Evolutionary conservation across 192 early-diverging fungal genomes (phyloP), one percentile per base, ranked within the genome.

Genomic region (Paraglomus occultum): DNA sequence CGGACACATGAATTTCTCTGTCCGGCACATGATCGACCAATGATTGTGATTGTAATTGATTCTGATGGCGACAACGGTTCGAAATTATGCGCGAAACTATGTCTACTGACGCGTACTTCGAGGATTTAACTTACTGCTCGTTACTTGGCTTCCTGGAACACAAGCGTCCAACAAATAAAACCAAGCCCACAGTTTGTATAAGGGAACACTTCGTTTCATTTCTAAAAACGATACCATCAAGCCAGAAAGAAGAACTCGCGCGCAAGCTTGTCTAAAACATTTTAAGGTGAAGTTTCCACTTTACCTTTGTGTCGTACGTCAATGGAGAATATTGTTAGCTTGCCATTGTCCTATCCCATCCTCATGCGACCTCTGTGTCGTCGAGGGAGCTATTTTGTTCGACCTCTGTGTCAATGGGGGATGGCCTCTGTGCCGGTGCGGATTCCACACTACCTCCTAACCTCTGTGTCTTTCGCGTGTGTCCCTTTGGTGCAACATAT

Each of bases 361-460:
- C 52, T 54, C 52, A 8, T 54, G 18, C 52, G 31, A 54, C 12
- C 52, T 17, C 18, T 23, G 18, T 54, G 18, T 54, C 15, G 52
- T 54, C n/a, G n/a, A 22, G 52, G 31, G 52, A 12, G 31, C 18
- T 22, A 17, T 22, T 54, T 54, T 54, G 52, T 54, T 54, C 31
- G 52, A 54, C 52, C 52, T 54, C 52, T 23, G 52, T 54, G n/a
- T 54, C 52, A 54, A 54, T 54, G 52, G 52, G 52, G 31, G 52
- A 54, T 22, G 18, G 52, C 50, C 50, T 51, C 50, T 5, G 50
- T 51, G 50, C 50, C 20, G 50, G 50, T 51, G 2, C 20, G 50
- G 50, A 51, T 51, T 5, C 20, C 8, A 51, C 50, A 8, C 50
- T 51, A 51, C 50, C 50, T 51, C 50, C 50, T 5, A 51, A 51